Conservation (phyloP, 306 rosid species). For the Medicago lupulina region DNA sequence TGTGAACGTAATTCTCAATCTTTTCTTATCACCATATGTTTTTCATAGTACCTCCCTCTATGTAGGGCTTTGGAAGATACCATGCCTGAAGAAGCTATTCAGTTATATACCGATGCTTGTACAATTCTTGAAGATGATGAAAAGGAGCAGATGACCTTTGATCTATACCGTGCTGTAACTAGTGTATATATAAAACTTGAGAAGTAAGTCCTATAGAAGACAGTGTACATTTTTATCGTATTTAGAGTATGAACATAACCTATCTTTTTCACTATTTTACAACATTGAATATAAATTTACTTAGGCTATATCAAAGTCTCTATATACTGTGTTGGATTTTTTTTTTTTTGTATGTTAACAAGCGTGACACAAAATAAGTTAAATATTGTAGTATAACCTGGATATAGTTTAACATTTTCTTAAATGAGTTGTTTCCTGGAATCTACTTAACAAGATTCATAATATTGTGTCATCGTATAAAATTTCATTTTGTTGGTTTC, state of each 20-base stretch:
- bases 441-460: neutral
- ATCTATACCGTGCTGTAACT: conserved; percentile 82
- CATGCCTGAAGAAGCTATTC: conserved; percentile 83
- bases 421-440: neutral
- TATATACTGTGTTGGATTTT: neutral
- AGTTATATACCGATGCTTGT: conserved; percentile 84
- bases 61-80: conserved; percentile 87
- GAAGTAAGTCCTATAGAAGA: conserved; percentile 66
- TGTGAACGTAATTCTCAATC: conserved; percentile 12
- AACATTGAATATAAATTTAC: neutral
- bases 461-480: neutral
- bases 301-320: neutral
- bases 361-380: neutral
- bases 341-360: neutral
- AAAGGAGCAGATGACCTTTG: conserved; percentile 97
- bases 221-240: conserved; percentile 17
- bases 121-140: conserved; percentile 89
- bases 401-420: neutral
- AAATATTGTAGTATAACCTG: neutral
- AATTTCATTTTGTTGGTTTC: neutral
- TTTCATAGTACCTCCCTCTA: conserved; percentile 17
- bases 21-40: conserved; percentile 17
- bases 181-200: conserved; percentile 75
- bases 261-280: conserved; percentile 13
- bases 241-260: conserved; percentile 24